Evolutionary conservation across 495 filamentous ascomycete genomes (phyloP).

Genomic region (Wilcoxina mikolae): DNA sequence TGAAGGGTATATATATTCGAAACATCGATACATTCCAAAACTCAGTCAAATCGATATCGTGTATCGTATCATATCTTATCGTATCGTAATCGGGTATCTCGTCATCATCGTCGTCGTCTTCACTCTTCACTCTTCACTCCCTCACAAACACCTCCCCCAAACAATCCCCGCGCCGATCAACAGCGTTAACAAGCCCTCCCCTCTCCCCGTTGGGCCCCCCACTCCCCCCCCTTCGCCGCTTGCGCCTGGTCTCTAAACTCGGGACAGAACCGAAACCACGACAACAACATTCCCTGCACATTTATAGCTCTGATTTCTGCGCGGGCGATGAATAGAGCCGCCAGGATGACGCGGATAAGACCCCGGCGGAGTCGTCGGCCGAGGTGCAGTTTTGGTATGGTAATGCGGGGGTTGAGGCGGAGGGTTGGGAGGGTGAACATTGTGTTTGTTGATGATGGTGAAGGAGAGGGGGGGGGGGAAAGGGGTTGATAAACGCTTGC

Average conservation of each 20-base stretch:
- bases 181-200: background rate
- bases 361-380: background rate
- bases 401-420: background rate
- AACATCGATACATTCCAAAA: too few species aligned
- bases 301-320: slow-evolving; percentile 3
- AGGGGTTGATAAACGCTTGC: too few species aligned
- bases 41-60: background rate
- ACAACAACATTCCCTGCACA: background rate
- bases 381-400: background rate
- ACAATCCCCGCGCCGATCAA: background rate
- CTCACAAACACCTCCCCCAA: background rate
- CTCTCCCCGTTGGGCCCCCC: background rate
- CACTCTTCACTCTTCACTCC: background rate
- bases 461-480: background rate
- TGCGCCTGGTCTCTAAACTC: slow-evolving; percentile 1
- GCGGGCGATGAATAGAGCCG: slow-evolving; percentile 1
- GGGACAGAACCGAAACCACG: slow-evolving; percentile 3
- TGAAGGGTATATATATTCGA: too few species aligned
- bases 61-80: background rate
- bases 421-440: background rate
- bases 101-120: background rate
- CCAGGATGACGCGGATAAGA: slow-evolving; percentile 1
- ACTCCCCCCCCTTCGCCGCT: background rate
- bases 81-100: background rate
- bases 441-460: background rate